Evolutionary conservation across 2,329 filamentous ascomycete genomes (phyloP), one percentile per base, ranked within the genome.

Genomic region (Mariannaea elegans): DNA sequence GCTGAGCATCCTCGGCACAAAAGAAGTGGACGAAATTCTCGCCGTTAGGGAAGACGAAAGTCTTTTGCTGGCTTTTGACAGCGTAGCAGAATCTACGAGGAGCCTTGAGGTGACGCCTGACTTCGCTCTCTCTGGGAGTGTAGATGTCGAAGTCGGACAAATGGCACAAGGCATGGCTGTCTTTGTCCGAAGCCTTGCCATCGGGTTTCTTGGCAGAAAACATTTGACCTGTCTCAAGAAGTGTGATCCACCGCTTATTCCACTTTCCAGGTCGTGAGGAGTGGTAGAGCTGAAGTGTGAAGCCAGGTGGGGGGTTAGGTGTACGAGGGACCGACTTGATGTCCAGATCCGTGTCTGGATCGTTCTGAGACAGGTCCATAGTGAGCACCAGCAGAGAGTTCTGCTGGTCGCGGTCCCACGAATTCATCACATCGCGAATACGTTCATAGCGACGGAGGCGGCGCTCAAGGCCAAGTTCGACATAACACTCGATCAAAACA

Each of bases 21-120:
- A 98, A 97, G 77, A 94, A 97, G 72, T 98, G 94, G 3, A 97
- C 91, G 72, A 93, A 98, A 67, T 94, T 94, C 50, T 91, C 88
- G 3, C 89, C 91, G 53, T 90, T 89, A 53, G 93, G 79, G 71
- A 97, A 97, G 70, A 97, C 88, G 58, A 86, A 88, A 0, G 90
- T 90, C 76, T 94, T 97, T 72, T 97, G 90, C 78, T 97, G 93
- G 68, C 92, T 96, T 77, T 97, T 97, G 68, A 98, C 84, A 1
- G 93, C 94, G 70, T 91, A 94, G 77, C 92, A 97, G 66, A 88
- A 84, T 71, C 89, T 91, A 76, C 95, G 97, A 0, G 94, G 94
- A 1, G 93, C 90, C 69, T 90, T 93, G 52, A 97, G 82, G 64
- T 87, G 84, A 70, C 90, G 91, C 34, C 86, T 82, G 63, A 87